A percentile compares a stretch with the other conserved stretches of the same genome.
These are phyloP conservation scores for Clohesyomyces aquaticus DNA, from an alignment of 495 filamentous ascomycete genomes.

Conservation along the genomic window DNA sequence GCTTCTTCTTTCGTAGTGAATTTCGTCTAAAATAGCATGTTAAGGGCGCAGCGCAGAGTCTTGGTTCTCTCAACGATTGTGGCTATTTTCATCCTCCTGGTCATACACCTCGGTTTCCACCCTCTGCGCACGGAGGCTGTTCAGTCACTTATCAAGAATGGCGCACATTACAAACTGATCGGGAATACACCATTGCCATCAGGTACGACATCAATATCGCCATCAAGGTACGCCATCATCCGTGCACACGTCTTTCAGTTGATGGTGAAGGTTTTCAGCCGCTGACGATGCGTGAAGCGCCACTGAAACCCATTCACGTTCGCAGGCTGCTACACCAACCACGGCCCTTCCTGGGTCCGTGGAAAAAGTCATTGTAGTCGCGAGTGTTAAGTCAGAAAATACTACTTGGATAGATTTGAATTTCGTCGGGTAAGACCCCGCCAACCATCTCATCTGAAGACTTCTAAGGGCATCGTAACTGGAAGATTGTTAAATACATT, in stretches of 20 bases:
- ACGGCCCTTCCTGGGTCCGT: no score
- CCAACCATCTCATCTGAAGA: not conserved
- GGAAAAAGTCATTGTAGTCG: slow-evolving; percentile 9
- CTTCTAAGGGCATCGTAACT: no score
- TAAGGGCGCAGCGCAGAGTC: not conserved
- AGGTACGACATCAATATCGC: no score
- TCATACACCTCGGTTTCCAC: not conserved
- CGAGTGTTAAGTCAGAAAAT: slow-evolving; percentile 1
- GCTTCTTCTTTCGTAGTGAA: no score
- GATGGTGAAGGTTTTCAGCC: no score
- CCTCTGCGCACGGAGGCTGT: not conserved
- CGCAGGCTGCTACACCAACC: not conserved
- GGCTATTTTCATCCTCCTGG: not conserved
- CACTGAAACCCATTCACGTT: not conserved
- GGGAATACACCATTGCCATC: not conserved
- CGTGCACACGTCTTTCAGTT: no score
- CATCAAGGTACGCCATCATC: no score
- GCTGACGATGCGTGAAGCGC: not conserved
- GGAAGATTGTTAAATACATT: slow-evolving; percentile 47
- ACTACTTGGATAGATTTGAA: not conserved
- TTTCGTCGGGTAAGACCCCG: slow-evolving; percentile 7
- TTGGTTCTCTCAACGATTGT: not conserved
- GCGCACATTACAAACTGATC: not conserved
- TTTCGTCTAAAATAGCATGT: not conserved
- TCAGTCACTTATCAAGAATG: not conserved